These are phyloP conservation scores for Ogataea naganishii DNA, from an alignment of 805 yeast genomes.

Conservation along the genomic window DNA sequence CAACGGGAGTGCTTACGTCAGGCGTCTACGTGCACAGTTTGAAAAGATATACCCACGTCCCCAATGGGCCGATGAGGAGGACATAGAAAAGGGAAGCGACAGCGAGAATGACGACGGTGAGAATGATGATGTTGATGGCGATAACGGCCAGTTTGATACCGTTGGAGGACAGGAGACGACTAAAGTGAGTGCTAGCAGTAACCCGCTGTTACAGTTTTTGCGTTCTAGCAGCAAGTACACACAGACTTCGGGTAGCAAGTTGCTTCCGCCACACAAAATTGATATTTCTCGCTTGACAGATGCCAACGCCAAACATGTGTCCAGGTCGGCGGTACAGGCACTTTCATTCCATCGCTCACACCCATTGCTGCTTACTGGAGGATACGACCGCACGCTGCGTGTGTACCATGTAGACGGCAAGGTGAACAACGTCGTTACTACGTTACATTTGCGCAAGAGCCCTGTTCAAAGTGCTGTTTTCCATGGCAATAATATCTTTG, in stretches of 20 bases:
- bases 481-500: constrained; percentile 49
- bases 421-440: constrained; percentile 68
- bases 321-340: constrained; percentile 79
- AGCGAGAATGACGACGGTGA: constrained; percentile 8
- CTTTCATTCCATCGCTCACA: constrained; percentile 77
- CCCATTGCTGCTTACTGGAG: constrained; percentile 83
- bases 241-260: constrained; percentile 25
- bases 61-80: constrained; percentile 62
- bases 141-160: background rate
- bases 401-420: constrained; percentile 89
- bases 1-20: constrained; percentile 24
- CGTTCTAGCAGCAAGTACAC: constrained; percentile 23
- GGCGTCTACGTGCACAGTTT: constrained; percentile 48
- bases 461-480: constrained; percentile 77
- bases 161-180: constrained; percentile 4
- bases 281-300: constrained; percentile 81
- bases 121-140: constrained; percentile 9
- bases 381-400: constrained; percentile 83
- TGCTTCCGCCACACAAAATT: constrained; percentile 61
- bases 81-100: constrained; percentile 37
- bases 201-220: constrained; percentile 24
- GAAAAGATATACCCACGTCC: constrained; percentile 75
- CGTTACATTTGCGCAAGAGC: constrained; percentile 67
- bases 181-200: constrained; percentile 16
- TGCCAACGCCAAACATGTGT: constrained; percentile 63